Evolutionary conservation across 2,329 filamentous ascomycete genomes (phyloP).

Genomic region (Chrysoporthe deuterocubensis): DNA sequence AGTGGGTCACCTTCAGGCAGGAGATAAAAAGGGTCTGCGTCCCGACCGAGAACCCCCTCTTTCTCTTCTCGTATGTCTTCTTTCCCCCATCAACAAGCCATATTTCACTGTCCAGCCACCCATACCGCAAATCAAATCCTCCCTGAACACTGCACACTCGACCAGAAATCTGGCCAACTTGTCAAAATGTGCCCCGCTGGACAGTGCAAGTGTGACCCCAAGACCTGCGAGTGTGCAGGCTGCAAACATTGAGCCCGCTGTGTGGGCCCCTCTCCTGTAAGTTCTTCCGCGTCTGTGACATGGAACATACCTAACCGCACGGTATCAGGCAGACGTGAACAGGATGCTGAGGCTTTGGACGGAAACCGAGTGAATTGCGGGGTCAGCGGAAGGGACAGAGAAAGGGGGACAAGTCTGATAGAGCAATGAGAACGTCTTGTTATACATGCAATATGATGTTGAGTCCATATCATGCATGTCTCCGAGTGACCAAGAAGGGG

Average conservation of each 20-base stretch:
- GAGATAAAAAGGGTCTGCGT: neutral
- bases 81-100: neutral
- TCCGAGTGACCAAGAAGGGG: neutral
- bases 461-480: neutral
- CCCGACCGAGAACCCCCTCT: neutral
- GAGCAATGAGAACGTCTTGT: neutral
- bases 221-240: slow-evolving; percentile 12
- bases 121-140: neutral
- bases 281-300: neutral
- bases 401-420: neutral
- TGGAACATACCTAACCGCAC: neutral
- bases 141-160: neutral
- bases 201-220: slow-evolving; percentile 14
- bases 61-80: neutral
- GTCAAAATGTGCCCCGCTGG: slow-evolving; percentile 14
- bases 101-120: neutral
- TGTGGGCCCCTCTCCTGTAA: neutral
- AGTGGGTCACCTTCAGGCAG: neutral
- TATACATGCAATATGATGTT: neutral
- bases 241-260: slow-evolving; percentile 7
- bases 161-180: neutral
- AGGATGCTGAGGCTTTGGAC: neutral
- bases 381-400: neutral
- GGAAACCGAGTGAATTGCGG: neutral
- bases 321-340: neutral